These are phyloP conservation scores for Pseudogymnoascus sp. DNA, from an alignment of 2,329 filamentous ascomycete genomes.

Conservation along the genomic window DNA sequence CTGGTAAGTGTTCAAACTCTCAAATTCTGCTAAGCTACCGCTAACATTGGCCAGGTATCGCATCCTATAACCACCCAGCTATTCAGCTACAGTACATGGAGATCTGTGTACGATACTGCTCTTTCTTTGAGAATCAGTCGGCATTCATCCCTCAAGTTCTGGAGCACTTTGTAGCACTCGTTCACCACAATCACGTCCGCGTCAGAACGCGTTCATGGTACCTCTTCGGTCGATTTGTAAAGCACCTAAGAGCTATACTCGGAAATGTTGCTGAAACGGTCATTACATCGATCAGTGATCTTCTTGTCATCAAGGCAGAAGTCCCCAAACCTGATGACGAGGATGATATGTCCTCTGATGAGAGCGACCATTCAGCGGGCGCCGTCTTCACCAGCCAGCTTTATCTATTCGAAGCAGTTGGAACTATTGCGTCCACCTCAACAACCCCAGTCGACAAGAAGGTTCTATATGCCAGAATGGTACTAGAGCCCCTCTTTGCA, in stretches of 20 bases:
- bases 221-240: slow-evolving; percentile 86
- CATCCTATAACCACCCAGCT: slow-evolving; percentile 79
- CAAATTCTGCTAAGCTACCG: slow-evolving; percentile 9
- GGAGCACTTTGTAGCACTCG: slow-evolving; percentile 83
- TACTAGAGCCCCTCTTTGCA: slow-evolving; percentile 82
- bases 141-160: slow-evolving; percentile 77
- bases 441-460: slow-evolving; percentile 77
- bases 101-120: slow-evolving; percentile 87
- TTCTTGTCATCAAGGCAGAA: slow-evolving; percentile 86
- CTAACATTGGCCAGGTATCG: slow-evolving; percentile 55
- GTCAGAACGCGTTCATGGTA: slow-evolving; percentile 94
- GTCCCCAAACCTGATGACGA: slow-evolving; percentile 65
- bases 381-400: slow-evolving; percentile 85
- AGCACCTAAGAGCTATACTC: slow-evolving; percentile 74
- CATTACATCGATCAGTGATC: slow-evolving; percentile 80
- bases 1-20: slow-evolving; percentile 49
- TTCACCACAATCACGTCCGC: slow-evolving; percentile 80
- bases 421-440: slow-evolving; percentile 77
- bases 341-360: slow-evolving; percentile 91
- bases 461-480: slow-evolving; percentile 74
- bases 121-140: slow-evolving; percentile 81
- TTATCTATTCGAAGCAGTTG: slow-evolving; percentile 90
- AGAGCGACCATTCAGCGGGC: slow-evolving; percentile 83
- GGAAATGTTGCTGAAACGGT: slow-evolving; percentile 86
- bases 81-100: slow-evolving; percentile 98